A percentile compares a stretch with the other conserved stretches of the same genome.
These are phyloP conservation scores for Colletotrichum lindemuthianum DNA, from an alignment of 2,329 filamentous ascomycete species.

Conservation along the genomic window DNA sequence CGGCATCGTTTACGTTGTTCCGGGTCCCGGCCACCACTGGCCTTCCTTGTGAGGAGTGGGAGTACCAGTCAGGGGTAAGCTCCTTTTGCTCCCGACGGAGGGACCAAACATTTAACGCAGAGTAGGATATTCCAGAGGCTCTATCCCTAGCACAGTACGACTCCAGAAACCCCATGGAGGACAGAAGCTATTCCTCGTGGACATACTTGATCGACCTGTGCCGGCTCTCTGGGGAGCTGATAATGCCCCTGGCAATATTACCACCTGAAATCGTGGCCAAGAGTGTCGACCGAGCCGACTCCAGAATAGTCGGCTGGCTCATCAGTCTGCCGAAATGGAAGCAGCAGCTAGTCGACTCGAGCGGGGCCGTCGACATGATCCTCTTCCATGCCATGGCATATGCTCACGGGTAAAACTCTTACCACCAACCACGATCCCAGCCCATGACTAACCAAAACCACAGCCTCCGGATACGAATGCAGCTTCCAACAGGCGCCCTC, in stretches of 20 bases:
- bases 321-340: slow-evolving; percentile 52
- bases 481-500: slow-evolving; percentile 41
- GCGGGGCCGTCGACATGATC: slow-evolving; percentile 49
- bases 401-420: slow-evolving; percentile 45
- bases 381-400: slow-evolving; percentile 49
- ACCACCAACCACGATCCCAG: slow-evolving; percentile 28
- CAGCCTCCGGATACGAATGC: slow-evolving; percentile 23
- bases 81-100: background rate
- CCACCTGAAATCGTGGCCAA: slow-evolving; percentile 39
- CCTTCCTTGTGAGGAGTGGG: slow-evolving; percentile 52
- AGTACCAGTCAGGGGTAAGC: slow-evolving; percentile 52
- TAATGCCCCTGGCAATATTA: slow-evolving; percentile 42
- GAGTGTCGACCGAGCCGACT: slow-evolving; percentile 46
- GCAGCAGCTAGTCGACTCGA: slow-evolving; percentile 48
- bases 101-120: background rate
- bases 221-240: slow-evolving; percentile 46
- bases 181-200: slow-evolving; percentile 50
- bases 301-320: slow-evolving; percentile 50
- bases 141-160: slow-evolving; percentile 48
- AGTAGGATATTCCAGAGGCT: slow-evolving; percentile 47
- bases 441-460: background rate
- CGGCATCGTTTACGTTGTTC: slow-evolving; percentile 41
- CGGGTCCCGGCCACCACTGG: slow-evolving; percentile 46
- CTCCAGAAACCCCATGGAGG: slow-evolving; percentile 46
- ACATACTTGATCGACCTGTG: slow-evolving; percentile 50